Percentiles rank a stretch among this genome's conserved stretches.
Conservation (phyloP, 2,329 filamentous ascomycete genomes). For the Ophiostoma quercus region DNA sequence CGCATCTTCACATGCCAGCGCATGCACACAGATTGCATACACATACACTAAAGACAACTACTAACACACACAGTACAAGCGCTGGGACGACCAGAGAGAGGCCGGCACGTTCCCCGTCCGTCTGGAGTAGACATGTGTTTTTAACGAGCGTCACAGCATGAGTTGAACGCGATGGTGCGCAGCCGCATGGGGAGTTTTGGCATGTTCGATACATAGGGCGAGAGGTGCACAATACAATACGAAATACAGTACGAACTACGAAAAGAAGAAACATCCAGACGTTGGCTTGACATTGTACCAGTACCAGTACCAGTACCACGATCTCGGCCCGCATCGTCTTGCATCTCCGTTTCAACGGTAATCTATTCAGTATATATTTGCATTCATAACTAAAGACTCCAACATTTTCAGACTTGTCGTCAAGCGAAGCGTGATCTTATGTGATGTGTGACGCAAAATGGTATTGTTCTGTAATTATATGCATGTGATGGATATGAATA, state of each 20-base stretch:
- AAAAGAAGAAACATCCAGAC: not conserved
- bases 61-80: slow-evolving; percentile 52
- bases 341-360: not conserved
- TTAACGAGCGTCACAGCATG: not conserved
- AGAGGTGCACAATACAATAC: slow-evolving; percentile 23
- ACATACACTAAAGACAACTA: not conserved
- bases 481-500: not conserved
- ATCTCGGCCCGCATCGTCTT: slow-evolving; percentile 8
- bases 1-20: slow-evolving; percentile 8
- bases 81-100: slow-evolving; percentile 95
- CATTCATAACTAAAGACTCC: not conserved
- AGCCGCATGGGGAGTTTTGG: not conserved
- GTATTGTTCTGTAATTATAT: not conserved
- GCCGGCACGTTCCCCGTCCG: slow-evolving; percentile 63
- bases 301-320: not conserved
- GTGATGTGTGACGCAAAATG: not conserved
- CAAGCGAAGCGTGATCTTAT: too few species aligned
- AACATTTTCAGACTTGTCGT: not conserved
- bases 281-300: slow-evolving; percentile 21
- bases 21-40: too few species aligned
- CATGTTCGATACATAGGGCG: slow-evolving; percentile 16
- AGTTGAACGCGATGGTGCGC: slow-evolving; percentile 8
- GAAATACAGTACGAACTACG: slow-evolving; percentile 1
- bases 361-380: slow-evolving; percentile 13
- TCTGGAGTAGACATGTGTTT: slow-evolving; percentile 47